Evolutionary conservation across 805 yeast species (phyloP), one percentile per base, ranked within the genome.

Genomic region (Saccharomycopsis fibuligera): DNA sequence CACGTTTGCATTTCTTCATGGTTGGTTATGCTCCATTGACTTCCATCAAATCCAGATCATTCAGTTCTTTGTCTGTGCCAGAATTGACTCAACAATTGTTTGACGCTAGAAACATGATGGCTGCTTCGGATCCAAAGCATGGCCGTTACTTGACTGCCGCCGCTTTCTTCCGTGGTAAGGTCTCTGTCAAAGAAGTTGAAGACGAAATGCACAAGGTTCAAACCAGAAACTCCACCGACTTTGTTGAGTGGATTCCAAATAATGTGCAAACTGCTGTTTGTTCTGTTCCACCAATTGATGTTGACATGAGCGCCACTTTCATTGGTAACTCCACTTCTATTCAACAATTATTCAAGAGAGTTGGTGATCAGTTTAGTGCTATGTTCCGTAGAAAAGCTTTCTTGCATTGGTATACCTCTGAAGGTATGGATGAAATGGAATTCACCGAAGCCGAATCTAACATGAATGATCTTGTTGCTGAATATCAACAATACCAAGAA

Each of bases 351-450:
- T 89, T 89, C 71, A 80, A 81, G 69, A 83, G 96, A 70, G 84
- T 86, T 49, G 91, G 91, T 56, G 87, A 78, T 60, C 96, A 89
- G 70, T 89, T 89, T 70, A 74, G 83, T 58, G 90, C 89, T 53
- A 89, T 89, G 96, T 89, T 85, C 70, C 79, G 86, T 66, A 86
- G 93, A 73, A 85, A 83, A 68, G 96, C 96, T 56, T 89, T 89
- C 80, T 81, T 89, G 70, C 96, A 89, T 69, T 89, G 96, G 96
- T 89, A 87, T 70, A 86, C 93, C 8, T 77, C 83, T 58, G 96
- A 89, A 69, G 96, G 96, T 72, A 89, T 89, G 96, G 96, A 89
- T 63, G 95, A 84, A 70, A 76, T 82, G 74, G 96, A 89, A 71
- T 89, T 89, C 68, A 79, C 88, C 50, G 96, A 89, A 72, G 96